Evolutionary conservation across 2,329 filamentous ascomycete genomes (phyloP).

Genomic region (Pestalotiopsis sp.): DNA sequence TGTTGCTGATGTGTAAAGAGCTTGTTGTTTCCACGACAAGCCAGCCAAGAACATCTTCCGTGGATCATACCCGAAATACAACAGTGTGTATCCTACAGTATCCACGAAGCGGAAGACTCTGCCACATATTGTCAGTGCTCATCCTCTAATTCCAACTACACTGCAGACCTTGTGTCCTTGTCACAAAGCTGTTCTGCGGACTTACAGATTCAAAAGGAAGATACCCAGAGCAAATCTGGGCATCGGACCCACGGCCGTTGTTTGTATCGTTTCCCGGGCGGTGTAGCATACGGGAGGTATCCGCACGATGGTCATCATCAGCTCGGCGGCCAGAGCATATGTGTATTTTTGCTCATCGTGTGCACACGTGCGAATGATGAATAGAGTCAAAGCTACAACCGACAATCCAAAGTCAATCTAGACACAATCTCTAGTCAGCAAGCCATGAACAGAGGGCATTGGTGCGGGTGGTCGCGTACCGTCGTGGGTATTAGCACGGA

Average conservation of each 20-base stretch:
- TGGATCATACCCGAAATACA: constrained; percentile 33
- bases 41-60: constrained; percentile 29
- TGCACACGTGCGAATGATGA: constrained; percentile 28
- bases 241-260: constrained; percentile 22
- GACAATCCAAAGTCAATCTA: constrained; percentile 34
- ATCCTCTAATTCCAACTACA: not conserved
- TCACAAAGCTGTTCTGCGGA: not conserved
- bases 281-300: constrained; percentile 32
- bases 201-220: constrained; percentile 34
- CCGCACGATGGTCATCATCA: constrained; percentile 30
- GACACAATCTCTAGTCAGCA: not conserved
- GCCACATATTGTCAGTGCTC: constrained; percentile 7
- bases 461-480: constrained; percentile 19
- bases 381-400: constrained; percentile 28
- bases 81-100: constrained; percentile 29
- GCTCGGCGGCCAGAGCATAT: constrained; percentile 28
- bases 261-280: constrained; percentile 29
- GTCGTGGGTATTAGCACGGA: constrained; percentile 30
- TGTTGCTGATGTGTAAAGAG: constrained; percentile 29
- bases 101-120: constrained; percentile 32
- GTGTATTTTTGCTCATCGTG: constrained; percentile 28
- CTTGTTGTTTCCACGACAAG: constrained; percentile 24
- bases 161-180: not conserved
- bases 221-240: constrained; percentile 32
- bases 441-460: not conserved